A percentile compares a stretch with the other conserved stretches of the same genome.
Conservation (phyloP, 768 basidiomycete species). For the Auricularia sp. region DNA sequence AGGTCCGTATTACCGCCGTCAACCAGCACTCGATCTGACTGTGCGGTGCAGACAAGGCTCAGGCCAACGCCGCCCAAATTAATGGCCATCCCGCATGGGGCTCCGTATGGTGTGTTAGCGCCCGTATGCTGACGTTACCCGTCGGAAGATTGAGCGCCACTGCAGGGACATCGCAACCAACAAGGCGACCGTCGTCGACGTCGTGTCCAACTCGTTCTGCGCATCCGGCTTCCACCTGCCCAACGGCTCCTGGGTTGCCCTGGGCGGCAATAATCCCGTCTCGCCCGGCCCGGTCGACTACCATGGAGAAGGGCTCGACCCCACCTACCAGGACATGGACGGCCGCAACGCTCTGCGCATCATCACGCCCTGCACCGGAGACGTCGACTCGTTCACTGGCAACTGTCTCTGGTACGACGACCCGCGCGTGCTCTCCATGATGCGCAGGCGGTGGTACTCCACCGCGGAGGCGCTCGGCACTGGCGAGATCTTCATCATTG, state of each 20-base stretch:
- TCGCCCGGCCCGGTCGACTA: conserved; percentile 1
- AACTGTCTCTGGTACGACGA: conserved; percentile 70
- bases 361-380: conserved; percentile 58
- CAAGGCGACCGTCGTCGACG: conserved; percentile 37
- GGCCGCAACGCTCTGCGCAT: conserved; percentile 73
- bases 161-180: conserved; percentile 54
- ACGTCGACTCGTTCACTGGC: conserved; percentile 33
- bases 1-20: not conserved
- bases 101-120: conserved; percentile 39
- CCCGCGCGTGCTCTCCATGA: conserved; percentile 50
- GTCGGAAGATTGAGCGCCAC: not conserved
- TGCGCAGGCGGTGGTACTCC: conserved; percentile 68
- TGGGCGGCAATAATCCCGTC: not conserved
- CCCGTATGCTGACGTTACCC: not conserved
- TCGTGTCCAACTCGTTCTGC: conserved; percentile 31
- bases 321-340: conserved; percentile 69
- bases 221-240: conserved; percentile 33
- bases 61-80: conserved; percentile 59
- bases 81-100: conserved; percentile 69
- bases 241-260: conserved; percentile 30
- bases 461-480: conserved; percentile 64
- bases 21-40: not conserved
- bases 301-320: conserved; percentile 40
- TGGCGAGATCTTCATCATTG: conserved; percentile 71
- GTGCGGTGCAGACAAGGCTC: conserved; percentile 56